Conservation (phyloP, 306 rosid species). For the Canavalia gladiata region DNA sequence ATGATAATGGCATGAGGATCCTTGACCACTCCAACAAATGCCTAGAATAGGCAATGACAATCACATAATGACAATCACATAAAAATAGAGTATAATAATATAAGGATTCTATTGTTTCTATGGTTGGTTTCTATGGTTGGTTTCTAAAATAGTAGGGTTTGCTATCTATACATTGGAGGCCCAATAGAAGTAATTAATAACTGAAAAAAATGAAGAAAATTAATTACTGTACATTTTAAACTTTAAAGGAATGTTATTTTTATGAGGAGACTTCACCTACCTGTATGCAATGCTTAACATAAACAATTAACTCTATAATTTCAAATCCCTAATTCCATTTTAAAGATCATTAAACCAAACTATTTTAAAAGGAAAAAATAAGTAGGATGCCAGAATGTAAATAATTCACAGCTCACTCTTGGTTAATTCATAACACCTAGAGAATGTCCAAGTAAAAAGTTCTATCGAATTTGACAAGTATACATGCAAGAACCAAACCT, state of each 20-base stretch:
- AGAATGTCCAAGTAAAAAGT: slow-evolving; percentile 92
- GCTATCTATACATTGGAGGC: neutral
- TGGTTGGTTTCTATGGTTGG: neutral
- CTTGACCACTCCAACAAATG: slow-evolving; percentile 86
- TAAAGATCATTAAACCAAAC: slow-evolving; percentile 43
- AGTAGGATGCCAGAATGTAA: slow-evolving; percentile 26
- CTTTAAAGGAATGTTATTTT: slow-evolving; percentile 10
- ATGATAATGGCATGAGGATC: slow-evolving; percentile 83
- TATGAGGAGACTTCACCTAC: slow-evolving; percentile 64
- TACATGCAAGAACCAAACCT: slow-evolving; percentile 67
- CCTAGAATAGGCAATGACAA: slow-evolving; percentile 57
- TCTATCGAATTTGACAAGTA: slow-evolving; percentile 87
- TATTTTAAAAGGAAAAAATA: slow-evolving; percentile 34
- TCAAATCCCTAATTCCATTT: slow-evolving; percentile 85
- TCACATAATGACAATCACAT: slow-evolving; percentile 42
- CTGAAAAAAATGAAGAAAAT: slow-evolving; percentile 25
- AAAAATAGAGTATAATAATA: slow-evolving; percentile 22
- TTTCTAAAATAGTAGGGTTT: neutral
- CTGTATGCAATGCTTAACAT: slow-evolving; percentile 96
- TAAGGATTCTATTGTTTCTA: neutral
- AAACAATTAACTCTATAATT: slow-evolving; percentile 91
- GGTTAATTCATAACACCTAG: slow-evolving; percentile 75
- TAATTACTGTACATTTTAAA: slow-evolving; percentile 12
- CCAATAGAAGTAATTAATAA: neutral
- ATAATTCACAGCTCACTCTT: slow-evolving; percentile 45